Base-by-base conservation (phyloP, 495 filamentous ascomycete species). In the Penicillium subrubescens region DNA sequence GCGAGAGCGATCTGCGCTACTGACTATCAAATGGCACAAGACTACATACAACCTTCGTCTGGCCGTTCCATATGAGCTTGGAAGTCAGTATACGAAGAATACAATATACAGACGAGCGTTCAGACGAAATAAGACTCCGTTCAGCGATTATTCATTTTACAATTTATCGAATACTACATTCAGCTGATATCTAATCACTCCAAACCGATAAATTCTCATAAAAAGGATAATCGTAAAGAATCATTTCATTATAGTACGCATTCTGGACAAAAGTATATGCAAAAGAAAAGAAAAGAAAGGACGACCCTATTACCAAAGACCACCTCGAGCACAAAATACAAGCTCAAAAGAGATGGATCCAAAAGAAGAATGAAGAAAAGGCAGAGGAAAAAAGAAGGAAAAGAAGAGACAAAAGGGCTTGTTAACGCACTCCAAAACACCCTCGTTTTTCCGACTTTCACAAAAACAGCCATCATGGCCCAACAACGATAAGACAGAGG, bases 401-500 rank as follows among this genome's bases (percentile, higher is more conserved):
- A 11, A 17, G 12, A 8, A 31, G 29, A 52, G 14, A 31, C 4
- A 57, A 43, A 43, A 35, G 35, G 2, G 10, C 12, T 41, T 41
- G 14, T 41, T 14, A 25, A 37, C 19, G 8, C 19, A 34, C 52
- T 55, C 48, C 1, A 29, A 44, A 41, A 48, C 43, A 59, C 5
- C 57, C 29, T 59, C 12, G 29, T 21, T 58, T 58, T 59, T 48
- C 44, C 29, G 53, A 12, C 31, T 56, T 37, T 15, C 12, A 56
- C 8, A 21, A 56, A 23, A 19, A n/a, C n/a, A 8, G 34, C 34
- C 37, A 17, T 58, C 3, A 25, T 48, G 2, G 21, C 44, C 39
- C 44, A 48, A 44, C 41, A 59, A 60, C 29, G 31, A 56, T 17
- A 56, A 56, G 27, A 31, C 46, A 37, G 33, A 52, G 59, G 48